phyloP scores from a whole-genome alignment of 2,329 filamentous ascomycete genomes.

The Aplosporella prunicola region DNA sequence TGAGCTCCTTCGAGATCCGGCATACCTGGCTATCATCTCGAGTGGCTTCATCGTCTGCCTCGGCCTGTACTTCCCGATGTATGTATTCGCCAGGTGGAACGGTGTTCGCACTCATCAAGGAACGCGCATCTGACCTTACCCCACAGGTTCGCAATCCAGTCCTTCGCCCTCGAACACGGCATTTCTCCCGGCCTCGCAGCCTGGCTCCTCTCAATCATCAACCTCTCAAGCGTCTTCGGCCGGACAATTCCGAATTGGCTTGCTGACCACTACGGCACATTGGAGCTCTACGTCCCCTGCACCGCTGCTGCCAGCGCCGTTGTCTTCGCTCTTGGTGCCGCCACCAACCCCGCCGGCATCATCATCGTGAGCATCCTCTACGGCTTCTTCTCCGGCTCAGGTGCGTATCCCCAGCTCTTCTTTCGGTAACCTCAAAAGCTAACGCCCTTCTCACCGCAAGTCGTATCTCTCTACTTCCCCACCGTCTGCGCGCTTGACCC shows the following conservation, averaged over 20 bases:
- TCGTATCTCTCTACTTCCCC: no score
- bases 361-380: constrained; percentile 36
- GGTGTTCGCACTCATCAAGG: no score
- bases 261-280: constrained; percentile 35
- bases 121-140: no score
- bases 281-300: constrained; percentile 40
- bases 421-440: no score
- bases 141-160: constrained; percentile 44
- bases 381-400: constrained; percentile 38
- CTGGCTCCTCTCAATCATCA: constrained; percentile 61
- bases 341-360: constrained; percentile 20
- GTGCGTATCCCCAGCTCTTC: no score
- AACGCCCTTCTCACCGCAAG: no score
- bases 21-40: no score
- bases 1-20: no score
- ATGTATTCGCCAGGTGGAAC: no score
- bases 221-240: constrained; percentile 44
- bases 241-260: constrained; percentile 37
- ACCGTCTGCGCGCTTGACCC: no score
- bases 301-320: no score
- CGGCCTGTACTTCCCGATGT: constrained; percentile 41
- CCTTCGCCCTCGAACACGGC: constrained; percentile 46
- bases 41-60: constrained; percentile 40
- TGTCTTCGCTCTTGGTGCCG: background rate
- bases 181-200: constrained; percentile 49